A percentile compares a stretch with the other conserved stretches of the same genome.
Conservation (phyloP, 2,329 filamentous ascomycete genomes). For the Lecanoromycetidae sp. region DNA sequence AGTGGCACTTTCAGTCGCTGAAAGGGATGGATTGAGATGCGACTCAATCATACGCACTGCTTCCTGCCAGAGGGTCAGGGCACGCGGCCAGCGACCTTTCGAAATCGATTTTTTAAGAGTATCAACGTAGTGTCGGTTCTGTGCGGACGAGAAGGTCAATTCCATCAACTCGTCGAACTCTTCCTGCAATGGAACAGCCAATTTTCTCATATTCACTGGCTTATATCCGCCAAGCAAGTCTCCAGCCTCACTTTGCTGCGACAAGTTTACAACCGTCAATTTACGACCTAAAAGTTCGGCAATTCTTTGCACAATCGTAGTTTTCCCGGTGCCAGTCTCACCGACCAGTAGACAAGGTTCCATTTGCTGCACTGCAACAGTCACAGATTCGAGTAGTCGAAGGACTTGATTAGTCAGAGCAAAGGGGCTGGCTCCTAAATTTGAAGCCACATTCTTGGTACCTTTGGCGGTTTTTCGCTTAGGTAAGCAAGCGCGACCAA, state of each 20-base stretch:
- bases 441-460: constrained; percentile 21
- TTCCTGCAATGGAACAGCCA: constrained; percentile 82
- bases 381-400: constrained; percentile 75
- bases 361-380: constrained; percentile 66
- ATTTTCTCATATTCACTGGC: constrained; percentile 76
- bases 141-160: constrained; percentile 73
- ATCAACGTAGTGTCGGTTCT: constrained; percentile 77
- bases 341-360: constrained; percentile 92
- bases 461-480: constrained; percentile 26
- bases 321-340: constrained; percentile 97
- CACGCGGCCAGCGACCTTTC: constrained; percentile 74
- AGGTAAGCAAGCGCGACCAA: constrained; percentile 53
- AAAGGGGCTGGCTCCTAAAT: constrained; percentile 46
- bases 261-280: constrained; percentile 86
- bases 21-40: constrained; percentile 45
- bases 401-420: constrained; percentile 79
- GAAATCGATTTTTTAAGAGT: constrained; percentile 67
- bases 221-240: constrained; percentile 95
- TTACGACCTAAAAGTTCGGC: constrained; percentile 74
- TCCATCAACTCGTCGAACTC: constrained; percentile 86
- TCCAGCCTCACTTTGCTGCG: constrained; percentile 94
- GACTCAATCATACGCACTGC: constrained; percentile 77
- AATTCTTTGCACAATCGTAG: constrained; percentile 86
- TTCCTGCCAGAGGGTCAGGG: constrained; percentile 77
- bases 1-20: constrained; percentile 29